Evolutionary conservation across 345 rosid species (phyloP).

Genomic region (Draba incana): DNA sequence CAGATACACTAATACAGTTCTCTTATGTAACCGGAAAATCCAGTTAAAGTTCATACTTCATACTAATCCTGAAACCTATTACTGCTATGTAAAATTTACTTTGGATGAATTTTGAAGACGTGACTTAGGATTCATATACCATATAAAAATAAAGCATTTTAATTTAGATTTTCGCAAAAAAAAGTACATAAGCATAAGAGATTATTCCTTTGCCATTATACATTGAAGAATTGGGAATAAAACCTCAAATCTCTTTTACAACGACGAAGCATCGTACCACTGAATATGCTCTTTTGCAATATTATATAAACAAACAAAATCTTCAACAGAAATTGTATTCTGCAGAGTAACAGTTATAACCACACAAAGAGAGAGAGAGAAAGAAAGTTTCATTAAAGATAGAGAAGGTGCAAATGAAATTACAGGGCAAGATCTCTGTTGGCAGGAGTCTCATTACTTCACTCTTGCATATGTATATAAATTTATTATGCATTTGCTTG

Average conservation of each 20-base stretch:
- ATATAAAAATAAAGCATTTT: not conserved
- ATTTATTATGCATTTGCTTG: not conserved
- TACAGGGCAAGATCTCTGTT: slow-evolving; percentile 25
- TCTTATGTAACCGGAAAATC: no score
- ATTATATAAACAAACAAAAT: slow-evolving; percentile 7
- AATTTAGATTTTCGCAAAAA: not conserved
- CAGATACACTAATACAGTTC: no score
- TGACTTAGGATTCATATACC: not conserved
- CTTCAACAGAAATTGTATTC: slow-evolving; percentile 2
- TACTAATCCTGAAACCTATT: not conserved
- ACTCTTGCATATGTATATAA: not conserved
- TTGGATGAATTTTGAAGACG: not conserved
- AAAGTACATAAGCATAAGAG: not conserved
- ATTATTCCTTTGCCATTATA: slow-evolving; percentile 14
- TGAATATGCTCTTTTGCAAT: slow-evolving; percentile 10
- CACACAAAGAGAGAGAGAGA: not conserved
- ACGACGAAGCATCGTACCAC: slow-evolving; percentile 17
- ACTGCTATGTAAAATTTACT: not conserved
- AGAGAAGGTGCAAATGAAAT: slow-evolving; percentile 25
- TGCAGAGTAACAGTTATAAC: not conserved
- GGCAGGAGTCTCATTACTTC: slow-evolving; percentile 21
- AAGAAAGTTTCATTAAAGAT: not conserved
- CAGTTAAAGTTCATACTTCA: no score
- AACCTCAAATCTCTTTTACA: not conserved
- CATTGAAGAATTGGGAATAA: slow-evolving; percentile 4